Evolutionary conservation across 2,329 filamentous ascomycete genomes (phyloP), one percentile per base, ranked within the genome.

Genomic region (Penicillium sp.): DNA sequence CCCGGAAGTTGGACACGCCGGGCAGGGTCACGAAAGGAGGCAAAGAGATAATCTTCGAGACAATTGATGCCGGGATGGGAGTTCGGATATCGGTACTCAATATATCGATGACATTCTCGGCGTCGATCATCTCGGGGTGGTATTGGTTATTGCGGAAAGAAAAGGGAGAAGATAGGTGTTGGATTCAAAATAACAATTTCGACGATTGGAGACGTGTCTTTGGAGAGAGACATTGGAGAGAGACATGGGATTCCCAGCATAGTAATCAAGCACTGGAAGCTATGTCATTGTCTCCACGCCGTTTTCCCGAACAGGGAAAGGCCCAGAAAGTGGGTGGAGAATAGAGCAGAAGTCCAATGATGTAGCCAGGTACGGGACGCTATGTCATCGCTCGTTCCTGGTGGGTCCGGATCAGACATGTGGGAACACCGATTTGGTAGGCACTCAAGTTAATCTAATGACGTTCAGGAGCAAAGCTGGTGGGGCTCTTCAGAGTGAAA

Each of bases 1-100:
- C 66, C 35, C 68, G 67, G 16, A 71, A 58, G 39, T 72, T 72
- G 48, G 67, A 64, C 5, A 69, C 62, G 9, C 68, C 69, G 3
- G 62, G 64, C 47, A 72, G 46, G 5, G 57, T 59, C 22, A 65
- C 58, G 37, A 71, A 71, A 1, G 69, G 69, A 3, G 67, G 62
- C 22, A 63, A 57, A 6, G 65, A 68, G 31, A 62, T 62, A 52
- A 70, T 65, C 42, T 61, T 61, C 3, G 60, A 50, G 16, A 67
- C 62, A 1, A 59, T 55, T 3, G 61, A 53, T 10, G 55, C 43
- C 1, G 69, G 68, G 3, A 71, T 68, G 2, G 65, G 55, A 0
- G 53, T 62, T 29, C 49, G 49, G 6, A 52, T 52, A 45, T 52
- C 42, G 22, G 66, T 66, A 35, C 63, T 49, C 14, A 71, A 53